Evolutionary conservation across 345 rosid species (phyloP), one percentile per base, ranked within the genome.

Genomic region (Pistacia atlantica): DNA sequence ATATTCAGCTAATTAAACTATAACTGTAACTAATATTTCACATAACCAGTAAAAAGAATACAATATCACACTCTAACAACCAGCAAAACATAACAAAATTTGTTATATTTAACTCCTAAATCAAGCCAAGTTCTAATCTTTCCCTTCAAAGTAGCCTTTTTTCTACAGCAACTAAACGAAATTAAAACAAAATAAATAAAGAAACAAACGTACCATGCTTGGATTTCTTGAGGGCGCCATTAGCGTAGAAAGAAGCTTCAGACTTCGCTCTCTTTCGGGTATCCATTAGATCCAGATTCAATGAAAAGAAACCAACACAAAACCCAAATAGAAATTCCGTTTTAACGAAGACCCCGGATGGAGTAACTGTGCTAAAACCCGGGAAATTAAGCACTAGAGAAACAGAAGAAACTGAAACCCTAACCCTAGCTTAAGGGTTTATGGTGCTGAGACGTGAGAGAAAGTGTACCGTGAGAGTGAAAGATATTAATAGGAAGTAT

Each of bases 171-270:
- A 17, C 52, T 3, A 66, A 64, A 22, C 35, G 1, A 11, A 8
- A 16, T 3, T 12, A 52, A 18, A 49, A 28, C 11, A 18, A 1
- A 45, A 14, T 37, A 22, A 6, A 71, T 17, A 49, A 51, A 13
- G 25, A 14, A n/a, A 52, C 67, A 51, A 74, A 45, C 80, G 17
- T 22, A 86, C 88, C 87, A 74, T 85, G 91, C 84, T 82, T 92
- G 64, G 84, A 64, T 86, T 83, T 92, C 90, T 93, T 94, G 70
- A 79, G 37, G 69, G 91, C 91, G 54, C 98, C 97, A 87, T 92
- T 94, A 64, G 83, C 83, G 78, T 81, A 82, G 42, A 80, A 71
- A 57, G 89, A 86, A 80, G 84, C 83, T 52, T 89, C 92, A 57
- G 82, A 48, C 74, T 93, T 88, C 73, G 88, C 91, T 84, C 98